These are phyloP conservation scores for Dioszegia aurantiaca DNA, from an alignment of 768 basidiomycete genomes.

Conservation along the genomic window DNA sequence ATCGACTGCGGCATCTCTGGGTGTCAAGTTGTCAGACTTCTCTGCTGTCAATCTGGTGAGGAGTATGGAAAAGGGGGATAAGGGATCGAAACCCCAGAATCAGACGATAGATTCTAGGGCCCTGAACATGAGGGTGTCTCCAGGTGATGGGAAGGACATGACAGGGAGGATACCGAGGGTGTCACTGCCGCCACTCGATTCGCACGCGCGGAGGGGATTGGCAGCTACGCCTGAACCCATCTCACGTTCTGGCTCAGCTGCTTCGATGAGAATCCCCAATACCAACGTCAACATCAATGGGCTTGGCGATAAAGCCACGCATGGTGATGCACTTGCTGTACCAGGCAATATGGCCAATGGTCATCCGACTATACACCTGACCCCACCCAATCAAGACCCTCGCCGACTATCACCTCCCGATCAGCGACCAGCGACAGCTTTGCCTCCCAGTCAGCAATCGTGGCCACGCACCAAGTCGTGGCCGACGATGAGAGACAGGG, in stretches of 20 bases:
- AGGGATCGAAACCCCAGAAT: conserved; percentile 7
- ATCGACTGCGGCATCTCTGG: conserved; percentile 35
- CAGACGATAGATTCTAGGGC: conserved; percentile 10
- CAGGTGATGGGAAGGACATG: background rate
- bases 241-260: conserved; percentile 11
- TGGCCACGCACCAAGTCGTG: conserved; percentile 24
- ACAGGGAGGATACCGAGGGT: background rate
- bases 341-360: background rate
- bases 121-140: conserved; percentile 5
- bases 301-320: background rate
- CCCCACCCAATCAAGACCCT: conserved; percentile 10
- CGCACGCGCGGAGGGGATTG: background rate
- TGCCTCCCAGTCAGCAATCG: background rate
- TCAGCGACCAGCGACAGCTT: background rate
- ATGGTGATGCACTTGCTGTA: too few relatives aligned
- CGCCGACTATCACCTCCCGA: conserved; percentile 21
- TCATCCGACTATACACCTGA: conserved; percentile 10
- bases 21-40: conserved; percentile 40
- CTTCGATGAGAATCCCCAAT: background rate
- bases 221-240: conserved; percentile 11
- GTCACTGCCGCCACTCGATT: conserved; percentile 5
- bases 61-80: conserved; percentile 2
- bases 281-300: background rate
- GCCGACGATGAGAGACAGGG: conserved; percentile 27
- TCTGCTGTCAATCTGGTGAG: conserved; percentile 35